Evolutionary conservation across 768 basidiomycete species (phyloP).

Genomic region (Calocera viscosa): DNA sequence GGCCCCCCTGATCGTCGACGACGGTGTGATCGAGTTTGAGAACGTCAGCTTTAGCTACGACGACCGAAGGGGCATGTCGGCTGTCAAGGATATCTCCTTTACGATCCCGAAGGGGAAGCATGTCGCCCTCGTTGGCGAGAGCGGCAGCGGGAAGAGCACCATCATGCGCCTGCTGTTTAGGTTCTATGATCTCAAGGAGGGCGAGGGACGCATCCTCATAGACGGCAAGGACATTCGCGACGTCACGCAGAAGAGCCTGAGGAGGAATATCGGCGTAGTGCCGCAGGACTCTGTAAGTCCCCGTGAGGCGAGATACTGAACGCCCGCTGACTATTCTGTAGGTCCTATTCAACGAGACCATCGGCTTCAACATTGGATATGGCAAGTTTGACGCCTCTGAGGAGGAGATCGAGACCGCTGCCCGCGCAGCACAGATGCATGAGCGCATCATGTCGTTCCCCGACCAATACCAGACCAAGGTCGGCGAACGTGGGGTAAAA

Average conservation of each 20-base stretch:
- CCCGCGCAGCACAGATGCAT: constrained; percentile 76
- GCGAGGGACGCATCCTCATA: constrained; percentile 66
- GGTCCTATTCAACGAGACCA: neutral
- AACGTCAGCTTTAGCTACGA: constrained; percentile 84
- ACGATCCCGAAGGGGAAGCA: constrained; percentile 74
- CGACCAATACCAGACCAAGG: constrained; percentile 68
- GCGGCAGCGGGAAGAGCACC: constrained; percentile 72
- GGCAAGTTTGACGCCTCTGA: constrained; percentile 58
- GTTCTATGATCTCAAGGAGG: constrained; percentile 78
- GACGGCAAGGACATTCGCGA: constrained; percentile 82
- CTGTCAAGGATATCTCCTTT: constrained; percentile 71
- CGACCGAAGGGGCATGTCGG: constrained; percentile 39
- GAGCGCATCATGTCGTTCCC: constrained; percentile 75
- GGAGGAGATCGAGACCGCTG: constrained; percentile 68
- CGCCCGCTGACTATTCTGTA: constrained; percentile 16
- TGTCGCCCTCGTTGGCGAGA: constrained; percentile 81
- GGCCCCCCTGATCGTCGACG: constrained; percentile 52
- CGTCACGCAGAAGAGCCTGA: constrained; percentile 67
- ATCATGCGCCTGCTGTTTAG: constrained; percentile 79
- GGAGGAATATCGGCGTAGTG: constrained; percentile 76
- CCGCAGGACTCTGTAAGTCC: constrained; percentile 74
- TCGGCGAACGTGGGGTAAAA: constrained; percentile 81
- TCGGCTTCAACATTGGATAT: constrained; percentile 40
- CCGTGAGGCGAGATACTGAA: constrained; percentile 63
- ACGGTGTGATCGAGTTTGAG: constrained; percentile 81